phyloP scores from a whole-genome alignment of 345 rosid genomes.

The Excoecaria agallocha region DNA sequence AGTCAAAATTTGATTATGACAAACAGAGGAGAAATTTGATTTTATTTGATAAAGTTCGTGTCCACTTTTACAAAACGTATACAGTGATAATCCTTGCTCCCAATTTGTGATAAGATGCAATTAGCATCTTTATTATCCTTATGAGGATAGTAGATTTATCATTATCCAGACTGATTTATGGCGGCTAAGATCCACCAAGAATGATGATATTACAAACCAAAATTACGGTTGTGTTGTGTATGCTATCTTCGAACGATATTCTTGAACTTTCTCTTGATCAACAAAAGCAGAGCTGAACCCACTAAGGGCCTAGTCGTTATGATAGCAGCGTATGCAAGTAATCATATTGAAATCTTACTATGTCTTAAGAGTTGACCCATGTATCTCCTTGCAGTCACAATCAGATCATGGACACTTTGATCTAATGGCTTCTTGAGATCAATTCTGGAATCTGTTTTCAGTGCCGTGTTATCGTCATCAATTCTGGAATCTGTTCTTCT shows the following conservation, averaged over 20 bases:
- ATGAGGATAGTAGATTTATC: too few species aligned
- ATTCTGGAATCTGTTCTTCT: constrained; percentile 8
- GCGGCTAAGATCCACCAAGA: too few species aligned
- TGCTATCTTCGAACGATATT: constrained; percentile 15
- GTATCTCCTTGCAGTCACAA: constrained; percentile 22
- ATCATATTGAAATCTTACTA: constrained; percentile 39
- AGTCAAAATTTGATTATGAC: too few species aligned
- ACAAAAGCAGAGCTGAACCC: constrained; percentile 36
- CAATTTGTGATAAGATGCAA: too few species aligned
- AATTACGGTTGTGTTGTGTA: not conserved
- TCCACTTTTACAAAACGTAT: too few species aligned
- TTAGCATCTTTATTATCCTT: too few species aligned
- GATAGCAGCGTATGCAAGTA: constrained; percentile 36
- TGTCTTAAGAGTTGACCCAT: constrained; percentile 30
- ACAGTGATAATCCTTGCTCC: too few species aligned
- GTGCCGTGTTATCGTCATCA: not conserved
- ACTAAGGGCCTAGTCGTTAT: constrained; percentile 43
- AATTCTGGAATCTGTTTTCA: constrained; percentile 5
- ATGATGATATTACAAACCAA: constrained; percentile 5
- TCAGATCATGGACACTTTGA: constrained; percentile 18
- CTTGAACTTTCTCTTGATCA: constrained; percentile 36
- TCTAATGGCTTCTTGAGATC: constrained; percentile 11
- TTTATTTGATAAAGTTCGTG: too few species aligned
- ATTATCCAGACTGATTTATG: too few species aligned
- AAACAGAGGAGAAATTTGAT: too few species aligned